phyloP scores from a whole-genome alignment of 345 rosid species.

The Salix koriyanagi region DNA sequence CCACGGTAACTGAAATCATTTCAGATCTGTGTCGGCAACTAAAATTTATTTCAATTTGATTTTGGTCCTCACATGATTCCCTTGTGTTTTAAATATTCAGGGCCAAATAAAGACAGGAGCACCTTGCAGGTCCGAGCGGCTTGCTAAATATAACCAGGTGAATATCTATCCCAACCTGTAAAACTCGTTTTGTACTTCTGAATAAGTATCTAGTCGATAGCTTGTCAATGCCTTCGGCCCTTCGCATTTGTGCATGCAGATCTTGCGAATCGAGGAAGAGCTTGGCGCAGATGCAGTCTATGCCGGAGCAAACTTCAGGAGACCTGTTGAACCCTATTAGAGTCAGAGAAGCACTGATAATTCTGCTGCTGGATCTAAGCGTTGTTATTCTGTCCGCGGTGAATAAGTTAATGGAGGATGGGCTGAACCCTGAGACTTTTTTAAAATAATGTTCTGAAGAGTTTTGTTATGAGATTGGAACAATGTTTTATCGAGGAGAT shows the following conservation, averaged over 20 bases:
- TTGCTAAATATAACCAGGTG: conserved; percentile 74
- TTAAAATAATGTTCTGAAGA: conserved; percentile 21
- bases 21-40: neutral
- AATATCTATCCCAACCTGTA: neutral
- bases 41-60: neutral
- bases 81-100: conserved; percentile 23
- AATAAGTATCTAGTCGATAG: too few relatives aligned
- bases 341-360: neutral
- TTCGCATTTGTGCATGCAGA: conserved; percentile 32
- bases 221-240: neutral
- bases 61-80: neutral
- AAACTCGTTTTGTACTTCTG: neutral
- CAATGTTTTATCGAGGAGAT: neutral
- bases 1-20: conserved; percentile 34
- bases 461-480: conserved; percentile 22
- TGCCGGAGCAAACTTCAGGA: conserved; percentile 83
- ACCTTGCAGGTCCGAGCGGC: conserved; percentile 70
- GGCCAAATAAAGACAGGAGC: conserved; percentile 70
- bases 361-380: neutral
- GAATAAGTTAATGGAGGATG: conserved; percentile 21
- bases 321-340: conserved; percentile 84
- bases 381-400: neutral
- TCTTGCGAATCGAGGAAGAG: conserved; percentile 90
- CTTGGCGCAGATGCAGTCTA: conserved; percentile 76
- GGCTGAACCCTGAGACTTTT: neutral